Base-by-base conservation (phyloP, 83 land plant genomes). In the Thuja plicata region DNA sequence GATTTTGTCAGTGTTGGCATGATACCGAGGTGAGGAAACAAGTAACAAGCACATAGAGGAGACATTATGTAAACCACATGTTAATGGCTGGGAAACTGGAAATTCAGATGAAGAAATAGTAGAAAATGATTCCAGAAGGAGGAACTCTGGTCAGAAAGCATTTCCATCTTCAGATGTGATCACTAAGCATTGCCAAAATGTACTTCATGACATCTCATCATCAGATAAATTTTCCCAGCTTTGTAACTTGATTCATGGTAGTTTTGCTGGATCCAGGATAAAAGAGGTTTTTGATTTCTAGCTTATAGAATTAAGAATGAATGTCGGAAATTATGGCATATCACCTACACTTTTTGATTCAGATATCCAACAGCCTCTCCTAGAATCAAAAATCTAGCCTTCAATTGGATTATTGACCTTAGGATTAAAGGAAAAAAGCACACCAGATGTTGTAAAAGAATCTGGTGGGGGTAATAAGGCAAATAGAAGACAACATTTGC, bases 251-350 rank as follows among this genome's bases (percentile, higher is more conserved):
- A n/a, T n/a, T n/a, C n/a, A n/a, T n/a, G n/a, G n/a, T n/a, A 91
- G 82, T 86, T 94, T 94, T 48, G 87, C 89, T 76, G 93, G 92
- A 17, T 83, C 89, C 54, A 91, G 88, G 79, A 62, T 46, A 48
- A 90, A 88, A 34, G 88, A 74, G 8, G 41, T 91, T 43, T 48
- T 90, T 82, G 90, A 94, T 76, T 91, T 91, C 43, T 87, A 83
- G 85, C 37, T 86, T 19, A 92, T 94, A 88, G 84, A 90, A 52
- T 81, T 88, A 38, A 91, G 91, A 89, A 90, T 94, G 91, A 91
- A 89, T 71, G 88, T 88, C 8, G 93, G 93, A n/a, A 88, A 73
- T 2, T 94, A 94, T 90, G 92, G 92, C 35, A 81, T 57, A n/a
- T n/a, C n/a, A n/a, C n/a, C n/a, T n/a, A n/a, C n/a, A n/a, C n/a